These are phyloP conservation scores for Pinus albicaulis DNA, from an alignment of 75 land plant genomes.

Conservation along the genomic window DNA sequence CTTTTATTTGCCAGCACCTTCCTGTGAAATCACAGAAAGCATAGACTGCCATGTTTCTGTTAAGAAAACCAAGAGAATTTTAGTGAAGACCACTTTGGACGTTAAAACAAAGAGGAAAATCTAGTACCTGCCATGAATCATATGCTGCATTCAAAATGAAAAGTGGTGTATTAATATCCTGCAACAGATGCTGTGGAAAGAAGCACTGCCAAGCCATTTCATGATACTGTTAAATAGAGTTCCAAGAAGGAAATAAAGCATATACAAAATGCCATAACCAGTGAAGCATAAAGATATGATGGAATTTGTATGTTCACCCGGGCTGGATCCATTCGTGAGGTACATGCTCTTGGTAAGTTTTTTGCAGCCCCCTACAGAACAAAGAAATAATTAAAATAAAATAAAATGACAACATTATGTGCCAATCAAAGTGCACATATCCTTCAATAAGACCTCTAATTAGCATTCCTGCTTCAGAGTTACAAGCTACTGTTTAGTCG, in stretches of 20 bases:
- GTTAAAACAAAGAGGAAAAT: not conserved
- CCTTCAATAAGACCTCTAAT: not conserved
- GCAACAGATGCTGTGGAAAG: constrained; percentile 82
- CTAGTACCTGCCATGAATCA: constrained; percentile 83
- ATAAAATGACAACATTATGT: not conserved
- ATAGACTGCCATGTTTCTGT: not conserved
- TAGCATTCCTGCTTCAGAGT: not conserved
- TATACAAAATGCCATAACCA: not conserved
- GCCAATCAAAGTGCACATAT: not conserved
- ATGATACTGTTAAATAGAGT: constrained; percentile 1
- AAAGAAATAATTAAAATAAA: not conserved
- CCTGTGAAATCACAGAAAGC: not conserved
- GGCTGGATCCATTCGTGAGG: constrained; percentile 23
- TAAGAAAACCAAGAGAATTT: not conserved
- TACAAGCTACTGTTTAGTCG: not conserved
- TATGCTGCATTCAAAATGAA: constrained; percentile 91
- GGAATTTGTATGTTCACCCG: constrained; percentile 20
- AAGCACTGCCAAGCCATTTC: constrained; percentile 62
- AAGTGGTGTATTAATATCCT: constrained; percentile 65
- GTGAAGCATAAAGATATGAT: not conserved
- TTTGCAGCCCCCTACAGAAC: constrained; percentile 31
- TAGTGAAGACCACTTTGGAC: not conserved
- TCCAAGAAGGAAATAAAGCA: not conserved
- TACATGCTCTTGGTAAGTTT: constrained; percentile 42
- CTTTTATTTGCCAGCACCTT: not conserved